Base-by-base conservation (phyloP, 352 stramenopile species). In the Phytophthora kernoviae region DNA sequence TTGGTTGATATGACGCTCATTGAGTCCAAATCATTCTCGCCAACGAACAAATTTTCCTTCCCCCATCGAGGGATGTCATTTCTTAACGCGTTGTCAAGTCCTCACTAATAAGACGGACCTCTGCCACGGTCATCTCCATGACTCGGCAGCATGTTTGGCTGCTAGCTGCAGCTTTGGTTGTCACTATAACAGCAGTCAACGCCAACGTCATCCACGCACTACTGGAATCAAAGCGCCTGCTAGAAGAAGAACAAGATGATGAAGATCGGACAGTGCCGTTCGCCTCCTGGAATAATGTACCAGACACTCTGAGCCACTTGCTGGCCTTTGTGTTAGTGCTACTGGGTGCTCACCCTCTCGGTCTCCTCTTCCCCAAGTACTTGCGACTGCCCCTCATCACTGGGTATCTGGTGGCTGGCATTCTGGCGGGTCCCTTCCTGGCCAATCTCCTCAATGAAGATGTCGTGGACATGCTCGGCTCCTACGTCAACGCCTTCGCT, bases 321-420 rank as follows among this genome's bases (percentile, higher is more conserved):
- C 53, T 83, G 37, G 73, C 62, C 44, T 88, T 88, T 49, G 59
- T 84, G 33, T 63, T 88, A 41, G 75, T 88, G 44, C 62, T 85
- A 41, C 40, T 75, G 33, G 71, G 68, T n/a, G 78, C 75, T 36
- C 76, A 85, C 40, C 78, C 78, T 22, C 63, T 88, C 30, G 75
- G 73, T 2, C 60, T 84, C 32, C 68, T 82, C 57, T 85, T 88
- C 64, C 78, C 78, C 10, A 60, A 54, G 17, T 79, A 70, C 44
- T 59, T 88, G 47, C 66, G 66, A 22, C 63, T 88, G 17, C 78
- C 78, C 26, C 59, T 88, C 18, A 87, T 88, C 62, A 88, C 79
- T 1, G 79, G 79, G 24, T 88, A 88, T 62, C 44, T 88, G 32
- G 55, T 88, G 55, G 54, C 77, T 8, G 79, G 79, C 34, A 79